A percentile compares a stretch with the other conserved stretches of the same genome.
phyloP scores from a whole-genome alignment of 2,329 filamentous ascomycete species.

The Byssochlamys sp. region DNA sequence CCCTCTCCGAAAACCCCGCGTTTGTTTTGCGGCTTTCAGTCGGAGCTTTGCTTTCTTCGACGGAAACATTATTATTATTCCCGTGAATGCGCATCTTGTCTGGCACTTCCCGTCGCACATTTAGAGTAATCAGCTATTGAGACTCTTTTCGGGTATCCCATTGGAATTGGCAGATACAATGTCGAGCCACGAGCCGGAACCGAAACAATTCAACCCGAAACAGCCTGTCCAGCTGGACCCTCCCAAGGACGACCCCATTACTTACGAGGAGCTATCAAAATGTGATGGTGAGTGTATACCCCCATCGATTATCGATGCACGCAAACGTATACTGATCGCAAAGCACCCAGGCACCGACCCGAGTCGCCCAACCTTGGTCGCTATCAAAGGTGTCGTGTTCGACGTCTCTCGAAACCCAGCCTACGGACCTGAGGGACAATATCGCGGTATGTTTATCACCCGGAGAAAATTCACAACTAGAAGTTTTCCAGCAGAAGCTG shows the following conservation, averaged over 20 bases:
- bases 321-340: neutral
- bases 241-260: conserved; percentile 80
- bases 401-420: conserved; percentile 84
- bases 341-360: conserved; percentile 25
- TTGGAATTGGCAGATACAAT: conserved; percentile 12
- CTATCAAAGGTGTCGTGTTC: conserved; percentile 80
- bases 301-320: neutral
- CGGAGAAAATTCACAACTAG: neutral
- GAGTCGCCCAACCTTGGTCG: conserved; percentile 48
- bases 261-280: conserved; percentile 65
- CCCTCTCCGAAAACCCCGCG: neutral
- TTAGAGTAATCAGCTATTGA: neutral
- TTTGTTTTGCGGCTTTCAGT: neutral
- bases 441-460: conserved; percentile 57
- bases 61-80: neutral
- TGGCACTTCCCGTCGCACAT: neutral
- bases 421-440: conserved; percentile 72
- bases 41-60: conserved; percentile 13
- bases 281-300: conserved; percentile 60
- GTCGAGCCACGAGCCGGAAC: conserved; percentile 18
- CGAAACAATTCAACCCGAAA: conserved; percentile 34
- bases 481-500: neutral
- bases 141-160: neutral
- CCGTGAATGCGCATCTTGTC: neutral
- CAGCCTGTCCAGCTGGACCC: conserved; percentile 53